A percentile compares a stretch with the other conserved stretches of the same genome.
Conservation (phyloP, 768 basidiomycete species). For the Mycena rebaudengoi region DNA sequence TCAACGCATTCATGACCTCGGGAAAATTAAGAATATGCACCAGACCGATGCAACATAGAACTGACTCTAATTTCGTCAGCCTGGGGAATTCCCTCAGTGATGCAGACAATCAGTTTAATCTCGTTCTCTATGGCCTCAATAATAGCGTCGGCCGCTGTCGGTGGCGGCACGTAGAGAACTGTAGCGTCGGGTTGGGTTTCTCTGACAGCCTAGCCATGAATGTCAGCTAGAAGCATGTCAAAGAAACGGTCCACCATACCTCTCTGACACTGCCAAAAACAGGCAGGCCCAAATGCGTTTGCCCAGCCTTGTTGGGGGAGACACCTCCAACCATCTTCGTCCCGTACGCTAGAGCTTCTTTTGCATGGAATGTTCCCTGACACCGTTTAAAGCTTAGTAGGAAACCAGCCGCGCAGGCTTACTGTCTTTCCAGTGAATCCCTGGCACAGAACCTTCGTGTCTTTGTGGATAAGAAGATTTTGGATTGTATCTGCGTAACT, state of each 20-base stretch:
- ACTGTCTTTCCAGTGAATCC: slow-evolving; percentile 97
- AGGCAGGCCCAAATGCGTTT: slow-evolving; percentile 93
- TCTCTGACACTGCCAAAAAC: slow-evolving; percentile 93
- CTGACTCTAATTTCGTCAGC: slow-evolving; percentile 91
- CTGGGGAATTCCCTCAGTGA: slow-evolving; percentile 99
- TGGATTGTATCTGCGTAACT: slow-evolving; percentile 90
- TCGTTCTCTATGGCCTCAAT: slow-evolving; percentile 99
- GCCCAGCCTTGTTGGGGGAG: slow-evolving; percentile 95
- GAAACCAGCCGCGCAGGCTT: slow-evolving; percentile 27
- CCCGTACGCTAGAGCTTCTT: slow-evolving; percentile 92
- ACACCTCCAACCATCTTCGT: slow-evolving; percentile 99
- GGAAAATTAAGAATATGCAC: slow-evolving; percentile 2
- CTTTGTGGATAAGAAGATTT: slow-evolving; percentile 92
- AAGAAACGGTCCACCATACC: slow-evolving; percentile 52
- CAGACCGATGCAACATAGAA: slow-evolving; percentile 7
- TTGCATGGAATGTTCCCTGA: slow-evolving; percentile 96
- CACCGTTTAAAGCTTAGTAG: neutral
- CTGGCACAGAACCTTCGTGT: slow-evolving; percentile 94
- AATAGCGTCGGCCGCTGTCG: slow-evolving; percentile 94
- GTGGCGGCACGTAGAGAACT: slow-evolving; percentile 98
- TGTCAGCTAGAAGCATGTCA: slow-evolving; percentile 9
- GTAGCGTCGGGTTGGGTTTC: slow-evolving; percentile 92
- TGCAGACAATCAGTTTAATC: slow-evolving; percentile 96
- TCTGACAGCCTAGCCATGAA: slow-evolving; percentile 73
- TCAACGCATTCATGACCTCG: slow-evolving; percentile 93